phyloP scores from a whole-genome alignment of 2,329 filamentous ascomycete species.

The Colletotrichum cuscutae region DNA sequence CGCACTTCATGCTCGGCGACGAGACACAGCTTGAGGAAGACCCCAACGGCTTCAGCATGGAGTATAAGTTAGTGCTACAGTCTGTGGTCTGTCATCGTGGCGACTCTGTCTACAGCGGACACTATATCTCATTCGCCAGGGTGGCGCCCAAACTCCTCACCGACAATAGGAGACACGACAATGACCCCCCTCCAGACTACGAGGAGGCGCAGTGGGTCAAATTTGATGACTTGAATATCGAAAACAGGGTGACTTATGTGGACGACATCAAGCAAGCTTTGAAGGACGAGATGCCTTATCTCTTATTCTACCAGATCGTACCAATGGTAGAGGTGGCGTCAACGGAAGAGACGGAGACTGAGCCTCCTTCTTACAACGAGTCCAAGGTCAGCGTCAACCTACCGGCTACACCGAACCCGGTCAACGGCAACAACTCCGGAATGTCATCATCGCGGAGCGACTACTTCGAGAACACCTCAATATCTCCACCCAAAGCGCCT shows the following conservation, averaged over 20 bases:
- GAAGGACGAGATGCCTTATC: constrained; percentile 89
- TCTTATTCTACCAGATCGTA: constrained; percentile 94
- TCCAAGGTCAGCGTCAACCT: constrained; percentile 54
- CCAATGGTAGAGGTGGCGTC: constrained; percentile 80
- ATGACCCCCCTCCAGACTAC: constrained; percentile 71
- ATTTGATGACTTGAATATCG: constrained; percentile 84
- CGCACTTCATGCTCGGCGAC: constrained; percentile 86
- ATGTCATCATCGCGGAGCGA: constrained; percentile 49
- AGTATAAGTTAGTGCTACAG: constrained; percentile 92
- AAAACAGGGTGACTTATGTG: constrained; percentile 77
- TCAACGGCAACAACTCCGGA: constrained; percentile 39
- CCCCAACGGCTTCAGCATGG: constrained; percentile 76
- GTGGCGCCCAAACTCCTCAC: constrained; percentile 73
- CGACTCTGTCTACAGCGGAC: constrained; percentile 84
- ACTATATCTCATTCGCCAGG: constrained; percentile 89
- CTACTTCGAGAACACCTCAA: constrained; percentile 55
- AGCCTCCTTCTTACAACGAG: constrained; percentile 70
- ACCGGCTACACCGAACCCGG: constrained; percentile 42
- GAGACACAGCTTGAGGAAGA: constrained; percentile 71
- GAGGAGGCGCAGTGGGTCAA: constrained; percentile 85
- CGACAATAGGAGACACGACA: constrained; percentile 66
- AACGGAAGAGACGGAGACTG: constrained; percentile 56
- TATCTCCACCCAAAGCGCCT: constrained; percentile 50
- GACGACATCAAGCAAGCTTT: constrained; percentile 82
- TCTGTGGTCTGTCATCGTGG: constrained; percentile 94